A percentile compares a stretch with the other conserved stretches of the same genome.
These are phyloP conservation scores for Calonectria henricotiae DNA, from an alignment of 2,329 filamentous ascomycete species.

Conservation along the genomic window DNA sequence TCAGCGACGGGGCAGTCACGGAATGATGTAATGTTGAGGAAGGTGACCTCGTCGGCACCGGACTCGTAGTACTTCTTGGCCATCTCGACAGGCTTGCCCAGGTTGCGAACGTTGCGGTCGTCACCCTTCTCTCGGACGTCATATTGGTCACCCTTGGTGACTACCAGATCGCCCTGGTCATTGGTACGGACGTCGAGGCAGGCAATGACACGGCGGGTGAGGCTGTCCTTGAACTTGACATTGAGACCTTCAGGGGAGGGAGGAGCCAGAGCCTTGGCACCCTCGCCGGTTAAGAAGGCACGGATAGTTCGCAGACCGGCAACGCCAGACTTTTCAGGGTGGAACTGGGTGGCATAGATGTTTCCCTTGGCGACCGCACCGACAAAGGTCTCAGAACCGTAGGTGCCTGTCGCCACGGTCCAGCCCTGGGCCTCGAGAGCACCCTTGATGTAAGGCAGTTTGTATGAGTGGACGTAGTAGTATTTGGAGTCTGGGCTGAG, in stretches of 20 bases:
- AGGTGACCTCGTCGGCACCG: conserved; percentile 96
- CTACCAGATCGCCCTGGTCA: conserved; percentile 93
- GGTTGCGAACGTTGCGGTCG: conserved; percentile 82
- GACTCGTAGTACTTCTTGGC: conserved; percentile 95
- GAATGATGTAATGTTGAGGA: conserved; percentile 98
- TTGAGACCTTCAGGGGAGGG: conserved; percentile 8
- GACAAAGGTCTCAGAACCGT: conserved; percentile 91
- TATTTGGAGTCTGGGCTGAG: conserved; percentile 90
- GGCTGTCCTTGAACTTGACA: conserved; percentile 70
- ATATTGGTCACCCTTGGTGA: conserved; percentile 99
- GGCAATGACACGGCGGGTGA: conserved; percentile 95
- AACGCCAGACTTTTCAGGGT: conserved; percentile 96
- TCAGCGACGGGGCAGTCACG: conserved; percentile 94
- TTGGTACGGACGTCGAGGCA: conserved; percentile 97
- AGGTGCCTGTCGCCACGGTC: conserved; percentile 91
- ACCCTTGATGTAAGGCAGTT: conserved; percentile 81
- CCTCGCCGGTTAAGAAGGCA: conserved; percentile 86
- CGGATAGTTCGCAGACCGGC: conserved; percentile 88
- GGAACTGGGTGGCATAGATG: conserved; percentile 94
- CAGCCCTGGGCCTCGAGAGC: conserved; percentile 87
- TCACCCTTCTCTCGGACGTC: conserved; percentile 92
- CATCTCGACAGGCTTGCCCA: conserved; percentile 97
- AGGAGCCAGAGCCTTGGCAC: conserved; percentile 59
- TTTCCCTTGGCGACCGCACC: conserved; percentile 91
- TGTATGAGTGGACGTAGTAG: conserved; percentile 99